Base-by-base conservation (phyloP, 2,329 filamentous ascomycete species). In the Aureobasidium namibiae region DNA sequence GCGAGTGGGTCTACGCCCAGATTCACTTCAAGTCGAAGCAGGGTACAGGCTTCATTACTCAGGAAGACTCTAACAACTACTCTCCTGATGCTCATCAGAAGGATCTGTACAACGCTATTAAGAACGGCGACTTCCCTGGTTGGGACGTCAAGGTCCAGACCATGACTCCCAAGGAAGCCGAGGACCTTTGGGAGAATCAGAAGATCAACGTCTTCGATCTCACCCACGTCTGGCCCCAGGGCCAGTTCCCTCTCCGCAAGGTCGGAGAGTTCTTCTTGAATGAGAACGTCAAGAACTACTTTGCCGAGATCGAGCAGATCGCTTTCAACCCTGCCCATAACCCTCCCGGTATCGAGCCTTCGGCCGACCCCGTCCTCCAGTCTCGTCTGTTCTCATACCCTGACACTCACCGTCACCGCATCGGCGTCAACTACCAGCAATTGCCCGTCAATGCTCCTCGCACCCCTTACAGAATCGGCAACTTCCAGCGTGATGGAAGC, bases 301-400 rank as follows among this genome's bases (percentile, higher is more conserved):
- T 84, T 63, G 80, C 80, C 63, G 82, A 87, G 66, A 86, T 88
- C 52, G 86, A 89, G 74, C 86, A 88, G 68, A 79, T 82, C 18
- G 83, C 85, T 1, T 89, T 88, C 78, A 84, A 80, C 61, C 86
- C 86, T 39, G 79, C 83, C 7, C 84, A 88, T 68, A 72, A 88
- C 70, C 78, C 83, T 3, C 85, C 85, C 3, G 85, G 86, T 56
- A 82, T 86, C 60, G 85, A 88, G 71, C 82, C 85, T 14, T 87
- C 85, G 10, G 84, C 84, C 63, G 86, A 89, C 65, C 85, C 86
- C 1, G 84, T 89, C 38, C 76, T 89, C 3, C 85, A 89, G 71
- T 82, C 81, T 39, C 83, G 86, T 59, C 78, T 88, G 41, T 88
- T 88, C 77, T 87, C 84, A 1, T 88, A 88, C 73, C 82, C 84